Percentiles rank a stretch among this genome's conserved stretches.
Conservation (phyloP, 2,329 filamentous ascomycete genomes). For the Rhinocladiella mackenziei region DNA sequence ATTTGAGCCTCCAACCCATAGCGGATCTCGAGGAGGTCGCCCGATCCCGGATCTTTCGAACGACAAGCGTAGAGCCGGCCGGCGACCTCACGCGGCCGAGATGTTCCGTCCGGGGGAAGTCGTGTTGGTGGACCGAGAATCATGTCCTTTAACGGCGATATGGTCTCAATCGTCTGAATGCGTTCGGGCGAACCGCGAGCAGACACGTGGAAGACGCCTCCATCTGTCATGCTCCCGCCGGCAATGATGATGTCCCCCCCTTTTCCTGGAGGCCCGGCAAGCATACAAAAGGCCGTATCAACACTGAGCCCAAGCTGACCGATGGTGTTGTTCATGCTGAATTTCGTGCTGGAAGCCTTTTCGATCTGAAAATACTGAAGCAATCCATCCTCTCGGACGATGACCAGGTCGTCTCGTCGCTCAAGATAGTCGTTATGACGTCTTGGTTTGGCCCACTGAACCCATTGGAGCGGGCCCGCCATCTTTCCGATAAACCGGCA, state of each 20-base stretch:
- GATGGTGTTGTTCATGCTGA: constrained; percentile 46
- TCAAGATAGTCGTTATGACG: constrained; percentile 61
- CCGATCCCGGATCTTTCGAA: constrained; percentile 43
- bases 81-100: constrained; percentile 2
- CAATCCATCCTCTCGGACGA: constrained; percentile 82
- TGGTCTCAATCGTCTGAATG: constrained; percentile 61
- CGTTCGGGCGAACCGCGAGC: constrained; percentile 53
- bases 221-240: constrained; percentile 72
- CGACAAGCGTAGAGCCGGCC: constrained; percentile 22
- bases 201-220: constrained; percentile 68
- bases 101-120: constrained; percentile 1
- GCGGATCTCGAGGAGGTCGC: constrained; percentile 64
- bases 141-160: constrained; percentile 51
- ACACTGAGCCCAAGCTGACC: constrained; percentile 65
- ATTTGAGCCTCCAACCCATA: constrained; percentile 67
- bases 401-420: constrained; percentile 72
- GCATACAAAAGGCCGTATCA: constrained; percentile 73
- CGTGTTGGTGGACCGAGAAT: constrained; percentile 16
- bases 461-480: constrained; percentile 54
- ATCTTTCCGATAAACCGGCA: constrained; percentile 29
- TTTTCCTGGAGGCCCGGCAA: constrained; percentile 41
- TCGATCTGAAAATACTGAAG: constrained; percentile 64
- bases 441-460: constrained; percentile 75
- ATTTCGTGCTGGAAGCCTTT: constrained; percentile 52
- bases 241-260: constrained; percentile 74